Base-by-base conservation (phyloP, 371 early-diverging fungal species). In the Apophysomyces sp. region DNA sequence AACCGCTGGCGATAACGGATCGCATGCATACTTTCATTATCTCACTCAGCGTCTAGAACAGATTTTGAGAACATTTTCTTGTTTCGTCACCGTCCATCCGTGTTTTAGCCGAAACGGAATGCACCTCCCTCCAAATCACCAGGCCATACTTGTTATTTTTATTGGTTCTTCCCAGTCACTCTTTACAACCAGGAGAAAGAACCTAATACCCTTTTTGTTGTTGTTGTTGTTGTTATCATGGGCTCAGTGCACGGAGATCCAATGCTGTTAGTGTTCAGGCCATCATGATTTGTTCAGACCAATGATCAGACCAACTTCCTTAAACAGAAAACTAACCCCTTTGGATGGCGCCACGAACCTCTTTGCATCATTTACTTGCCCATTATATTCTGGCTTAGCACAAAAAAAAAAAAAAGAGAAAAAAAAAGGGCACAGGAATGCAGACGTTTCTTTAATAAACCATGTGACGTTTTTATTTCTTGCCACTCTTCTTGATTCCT, bases 401-500 rank as follows among this genome's bases (percentile, higher is more conserved):
- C 4, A 44, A 21, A 8, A 26, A 40, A 56, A 34, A 54, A 41
- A 26, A 62, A 54, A 15, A n/a, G 16, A 36, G 29, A 36, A 52
- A 16, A 52, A 37, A 49, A 30, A 16, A 57, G 52, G 2, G 34
- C 32, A 34, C 32, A 34, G 57, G 37, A 51, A 55, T 5, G 34
- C 28, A 51, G 51, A 34, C 13, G 34, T 34, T 34, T 34, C 13
- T 8, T 34, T 34, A 11, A 34, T 11, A 11, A 34, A 34, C 11
- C 34, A 39, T 26, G 51, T 37, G 29, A 55, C 9, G n/a, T 21
- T 41, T 67, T 84, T 88, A 88, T 84, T 90, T 90, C 82, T 88
- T 88, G 65, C 89, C 89, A 58, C 86, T 86, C 83, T 90, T 90
- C 78, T 90, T 90, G 69, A 90, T 90, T 55, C 90, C 90, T 67